Base-by-base conservation (phyloP, 1,284 basidiomycete species). In the Amylostereum chailletii region DNA sequence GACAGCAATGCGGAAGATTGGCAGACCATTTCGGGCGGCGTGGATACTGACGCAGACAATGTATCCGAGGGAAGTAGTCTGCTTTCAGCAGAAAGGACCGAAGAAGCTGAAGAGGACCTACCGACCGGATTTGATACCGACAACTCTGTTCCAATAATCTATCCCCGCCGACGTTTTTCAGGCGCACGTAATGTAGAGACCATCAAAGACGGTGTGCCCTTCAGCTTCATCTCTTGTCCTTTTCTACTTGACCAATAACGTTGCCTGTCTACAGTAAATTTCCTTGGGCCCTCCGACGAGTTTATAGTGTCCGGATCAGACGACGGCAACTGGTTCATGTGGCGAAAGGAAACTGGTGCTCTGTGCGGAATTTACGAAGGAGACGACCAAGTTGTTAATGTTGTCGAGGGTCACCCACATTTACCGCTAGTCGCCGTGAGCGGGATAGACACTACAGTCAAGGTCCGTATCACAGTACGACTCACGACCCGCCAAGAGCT, bases 361-460 rank as follows among this genome's bases (percentile, higher is more conserved):
- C 63, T 94, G 8, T 75, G 81, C 51, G 88, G 86, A 10, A 83
- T 96, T 50, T 84, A 88, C 59, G 83, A 92, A 69, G 92, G 90
- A 37, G 93, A 95, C 58, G 72, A 75, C 3, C 76, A 69, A 49
- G 81, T 94, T 6, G 92, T 95, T 41, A 97, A 96, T 62, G 83
- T 88, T 51, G 80, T 96, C 53, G 89, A 93, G 63, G 82, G 81
- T 1, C 92, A 96, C 60, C 94, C 94, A 0, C 70, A 75, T 62
- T 71, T 75, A 52, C 93, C 94, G 0, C 66, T 96, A 30, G 65
- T 94, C 31, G 92, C 92, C 1, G 83, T 90, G 37, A 90, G 86
- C 60, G 93, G 94, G 1, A 95, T 97, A 53, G 94, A 96, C 63
- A 72, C 77, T 5, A 91, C 89, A 1, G 77, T 95, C 53, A 96